phyloP scores from a whole-genome alignment of 148 eudicot genomes.

The Simmondsia chinensis region DNA sequence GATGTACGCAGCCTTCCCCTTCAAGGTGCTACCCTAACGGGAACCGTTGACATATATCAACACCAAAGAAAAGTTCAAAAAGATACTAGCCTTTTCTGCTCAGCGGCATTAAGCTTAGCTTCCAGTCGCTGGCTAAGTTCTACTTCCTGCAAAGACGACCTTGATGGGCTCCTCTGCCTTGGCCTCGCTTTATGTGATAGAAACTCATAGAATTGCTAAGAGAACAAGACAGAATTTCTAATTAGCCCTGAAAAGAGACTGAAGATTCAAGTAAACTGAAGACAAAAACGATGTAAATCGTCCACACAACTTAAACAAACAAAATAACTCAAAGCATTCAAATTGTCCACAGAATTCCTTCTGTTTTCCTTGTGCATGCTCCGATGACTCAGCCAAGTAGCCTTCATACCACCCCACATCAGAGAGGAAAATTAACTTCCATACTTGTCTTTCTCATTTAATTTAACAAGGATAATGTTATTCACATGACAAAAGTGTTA shows the following conservation, averaged over 20 bases:
- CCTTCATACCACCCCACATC: too few relatives aligned
- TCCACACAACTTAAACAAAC: too few relatives aligned
- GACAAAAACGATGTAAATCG: neutral
- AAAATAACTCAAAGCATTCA: too few relatives aligned
- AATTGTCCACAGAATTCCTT: too few relatives aligned
- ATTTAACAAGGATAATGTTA: neutral
- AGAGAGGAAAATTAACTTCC: too few relatives aligned
- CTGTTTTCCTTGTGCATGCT: too few relatives aligned
- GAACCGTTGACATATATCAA: too few relatives aligned
- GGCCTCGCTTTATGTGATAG: conserved; percentile 81
- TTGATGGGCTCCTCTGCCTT: conserved; percentile 66
- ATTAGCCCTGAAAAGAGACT: neutral
- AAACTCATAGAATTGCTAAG: conserved; percentile 70
- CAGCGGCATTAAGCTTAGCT: conserved; percentile 97
- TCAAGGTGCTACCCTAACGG: too few relatives aligned
- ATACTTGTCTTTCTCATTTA: too few relatives aligned
- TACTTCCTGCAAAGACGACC: conserved; percentile 51
- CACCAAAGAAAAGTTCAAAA: conserved; percentile 1
- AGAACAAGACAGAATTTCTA: neutral
- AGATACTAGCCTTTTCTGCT: conserved; percentile 67
- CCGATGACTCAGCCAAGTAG: too few relatives aligned
- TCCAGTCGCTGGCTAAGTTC: conserved; percentile 77
- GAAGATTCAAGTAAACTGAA: neutral
- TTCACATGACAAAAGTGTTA: too few relatives aligned
- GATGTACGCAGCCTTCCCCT: too few relatives aligned